Conservation (phyloP, 2,329 filamentous ascomycete species). For the Trichoderma aggressivum region DNA sequence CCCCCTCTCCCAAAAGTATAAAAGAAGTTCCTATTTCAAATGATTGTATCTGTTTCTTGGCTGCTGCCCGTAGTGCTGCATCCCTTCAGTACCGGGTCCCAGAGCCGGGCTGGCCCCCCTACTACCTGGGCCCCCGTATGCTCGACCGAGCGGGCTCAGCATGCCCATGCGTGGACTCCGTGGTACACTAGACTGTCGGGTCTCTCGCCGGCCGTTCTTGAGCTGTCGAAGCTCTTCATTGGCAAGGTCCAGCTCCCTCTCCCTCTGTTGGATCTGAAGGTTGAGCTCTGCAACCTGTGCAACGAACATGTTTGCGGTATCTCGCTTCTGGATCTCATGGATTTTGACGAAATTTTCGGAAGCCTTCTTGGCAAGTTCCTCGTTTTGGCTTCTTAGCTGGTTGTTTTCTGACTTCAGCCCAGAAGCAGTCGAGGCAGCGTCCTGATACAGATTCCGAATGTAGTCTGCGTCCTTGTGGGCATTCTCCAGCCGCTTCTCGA, state of each 20-base stretch:
- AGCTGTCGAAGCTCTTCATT: conserved; percentile 48
- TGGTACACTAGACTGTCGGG: conserved; percentile 54
- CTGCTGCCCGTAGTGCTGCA: conserved; percentile 39
- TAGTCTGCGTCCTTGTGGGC: conserved; percentile 54
- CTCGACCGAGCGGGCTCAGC: conserved; percentile 46
- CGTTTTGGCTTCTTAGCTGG: conserved; percentile 41
- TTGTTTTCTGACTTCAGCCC: conserved; percentile 46
- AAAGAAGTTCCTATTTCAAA: conserved; percentile 30
- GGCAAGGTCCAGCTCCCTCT: conserved; percentile 46
- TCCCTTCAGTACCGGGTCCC: conserved; percentile 35
- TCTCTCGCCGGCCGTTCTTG: conserved; percentile 52
- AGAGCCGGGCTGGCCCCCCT: conserved; percentile 50
- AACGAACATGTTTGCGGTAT: conserved; percentile 34
- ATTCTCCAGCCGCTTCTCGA: conserved; percentile 41
- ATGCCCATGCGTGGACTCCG: conserved; percentile 54
- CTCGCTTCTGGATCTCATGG: conserved; percentile 44
- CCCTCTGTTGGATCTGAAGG: conserved; percentile 46
- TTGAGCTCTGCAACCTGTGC: conserved; percentile 42
- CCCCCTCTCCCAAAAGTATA: not conserved
- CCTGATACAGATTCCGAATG: conserved; percentile 56
- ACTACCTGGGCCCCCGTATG: conserved; percentile 40
- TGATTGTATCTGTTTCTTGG: conserved; percentile 43
- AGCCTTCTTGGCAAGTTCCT: conserved; percentile 41
- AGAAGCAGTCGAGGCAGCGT: conserved; percentile 47
- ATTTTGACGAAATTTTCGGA: conserved; percentile 45